Conservation (phyloP, 495 filamentous ascomycete species). For the Glonium stellatum region DNA sequence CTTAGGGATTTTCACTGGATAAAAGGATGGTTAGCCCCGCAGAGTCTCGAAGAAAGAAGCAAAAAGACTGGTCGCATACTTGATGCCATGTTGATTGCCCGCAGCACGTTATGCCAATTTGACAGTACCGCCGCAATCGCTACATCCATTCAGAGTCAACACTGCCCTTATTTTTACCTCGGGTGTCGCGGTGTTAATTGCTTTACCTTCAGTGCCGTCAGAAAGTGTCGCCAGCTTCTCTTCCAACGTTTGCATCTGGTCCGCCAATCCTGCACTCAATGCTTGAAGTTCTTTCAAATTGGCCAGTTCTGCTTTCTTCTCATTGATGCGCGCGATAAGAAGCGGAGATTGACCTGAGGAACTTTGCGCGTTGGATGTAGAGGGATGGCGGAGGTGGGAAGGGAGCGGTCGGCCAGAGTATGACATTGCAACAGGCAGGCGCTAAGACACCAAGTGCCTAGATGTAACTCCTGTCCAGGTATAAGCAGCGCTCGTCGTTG, state of each 20-base stretch:
- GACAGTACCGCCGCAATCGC: slow-evolving; percentile 86
- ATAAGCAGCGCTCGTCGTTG: background rate
- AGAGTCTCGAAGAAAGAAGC: background rate
- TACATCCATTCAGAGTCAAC: slow-evolving; percentile 36
- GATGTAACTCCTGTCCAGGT: background rate
- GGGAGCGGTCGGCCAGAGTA: slow-evolving; percentile 53
- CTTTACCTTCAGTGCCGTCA: slow-evolving; percentile 82
- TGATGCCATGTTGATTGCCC: slow-evolving; percentile 91
- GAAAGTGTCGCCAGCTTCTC: slow-evolving; percentile 80
- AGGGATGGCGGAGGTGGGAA: slow-evolving; percentile 56
- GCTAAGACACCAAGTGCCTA: background rate
- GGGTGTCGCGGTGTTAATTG: background rate
- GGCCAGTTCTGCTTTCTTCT: slow-evolving; percentile 90
- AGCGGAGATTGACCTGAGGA: slow-evolving; percentile 66
- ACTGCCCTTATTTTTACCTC: background rate
- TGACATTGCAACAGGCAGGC: slow-evolving; percentile 41
- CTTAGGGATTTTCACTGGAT: slow-evolving; percentile 52
- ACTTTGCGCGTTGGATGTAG: slow-evolving; percentile 43
- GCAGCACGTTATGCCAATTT: slow-evolving; percentile 94
- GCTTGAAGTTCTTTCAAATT: slow-evolving; percentile 81
- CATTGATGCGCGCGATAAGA: slow-evolving; percentile 77
- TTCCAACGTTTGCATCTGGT: slow-evolving; percentile 86
- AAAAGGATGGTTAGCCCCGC: slow-evolving; percentile 7
- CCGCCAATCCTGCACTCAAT: slow-evolving; percentile 76
- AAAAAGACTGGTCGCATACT: slow-evolving; percentile 49